Evolutionary conservation across 2,329 filamentous ascomycete species (phyloP).

Genomic region (Gnomoniopsis sp.): DNA sequence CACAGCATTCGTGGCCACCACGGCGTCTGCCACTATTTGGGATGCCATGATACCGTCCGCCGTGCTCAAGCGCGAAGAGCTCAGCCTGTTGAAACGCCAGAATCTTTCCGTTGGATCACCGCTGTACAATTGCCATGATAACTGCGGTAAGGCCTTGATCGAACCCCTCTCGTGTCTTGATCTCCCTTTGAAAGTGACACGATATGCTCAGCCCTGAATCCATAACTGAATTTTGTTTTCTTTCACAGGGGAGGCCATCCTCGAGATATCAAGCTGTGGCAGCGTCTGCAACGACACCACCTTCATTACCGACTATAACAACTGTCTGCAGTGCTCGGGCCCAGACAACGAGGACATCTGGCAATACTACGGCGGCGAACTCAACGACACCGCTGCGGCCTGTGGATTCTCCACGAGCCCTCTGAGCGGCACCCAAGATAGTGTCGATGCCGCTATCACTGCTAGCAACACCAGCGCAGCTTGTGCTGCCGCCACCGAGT

Average conservation of each 20-base stretch:
- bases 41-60: not conserved
- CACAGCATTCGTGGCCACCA: constrained; percentile 5
- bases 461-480: constrained; percentile 8
- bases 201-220: not conserved
- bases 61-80: not conserved
- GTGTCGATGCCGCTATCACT: constrained; percentile 18
- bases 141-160: constrained; percentile 35
- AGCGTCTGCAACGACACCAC: constrained; percentile 33
- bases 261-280: constrained; percentile 26
- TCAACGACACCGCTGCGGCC: constrained; percentile 26
- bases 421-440: constrained; percentile 18
- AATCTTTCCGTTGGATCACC: constrained; percentile 32
- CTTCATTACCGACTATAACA: constrained; percentile 36
- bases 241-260: constrained; percentile 31
- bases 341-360: constrained; percentile 39
- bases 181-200: not conserved
- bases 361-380: constrained; percentile 34
- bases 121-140: constrained; percentile 40
- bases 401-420: constrained; percentile 27
- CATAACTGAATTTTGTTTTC: not conserved
- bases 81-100: constrained; percentile 27
- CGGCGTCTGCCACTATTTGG: not conserved
- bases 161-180: not conserved
- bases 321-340: constrained; percentile 36
- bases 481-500: constrained; percentile 10